Evolutionary conservation across 1,284 basidiomycete genomes (phyloP).

Genomic region (Cutaneotrichosporon dermatis): DNA sequence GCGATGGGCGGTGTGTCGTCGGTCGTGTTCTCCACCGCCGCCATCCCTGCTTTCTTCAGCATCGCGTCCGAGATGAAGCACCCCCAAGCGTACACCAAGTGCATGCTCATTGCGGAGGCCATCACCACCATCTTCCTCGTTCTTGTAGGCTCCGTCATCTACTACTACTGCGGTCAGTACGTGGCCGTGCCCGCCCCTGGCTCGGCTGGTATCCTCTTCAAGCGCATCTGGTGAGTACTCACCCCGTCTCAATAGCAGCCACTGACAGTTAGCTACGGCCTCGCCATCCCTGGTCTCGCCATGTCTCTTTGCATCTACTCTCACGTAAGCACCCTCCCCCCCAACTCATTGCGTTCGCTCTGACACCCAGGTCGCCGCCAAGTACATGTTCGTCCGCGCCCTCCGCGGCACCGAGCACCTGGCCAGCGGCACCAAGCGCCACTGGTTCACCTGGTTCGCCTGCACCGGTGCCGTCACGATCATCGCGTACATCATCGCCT

Average conservation of each 20-base stretch:
- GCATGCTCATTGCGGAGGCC: conserved; percentile 23
- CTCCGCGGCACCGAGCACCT: conserved; percentile 36
- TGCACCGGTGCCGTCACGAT: conserved; percentile 17
- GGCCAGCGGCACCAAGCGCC: conserved; percentile 26
- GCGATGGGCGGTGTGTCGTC: conserved; percentile 31
- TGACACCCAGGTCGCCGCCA: conserved; percentile 13
- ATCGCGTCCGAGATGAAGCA: conserved; percentile 42
- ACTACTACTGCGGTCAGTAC: conserved; percentile 27
- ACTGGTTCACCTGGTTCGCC: conserved; percentile 38
- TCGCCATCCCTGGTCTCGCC: conserved; percentile 39
- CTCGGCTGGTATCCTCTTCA: conserved; percentile 33
- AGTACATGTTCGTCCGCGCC: conserved; percentile 37
- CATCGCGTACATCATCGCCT: conserved; percentile 28
- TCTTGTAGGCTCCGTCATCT: conserved; percentile 15
- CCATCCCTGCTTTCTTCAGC: conserved; percentile 28
- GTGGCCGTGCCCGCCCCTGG: conserved; percentile 33
- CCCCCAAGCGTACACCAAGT: conserved; percentile 28
- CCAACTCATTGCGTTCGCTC: conserved; percentile 4
- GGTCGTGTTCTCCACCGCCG: conserved; percentile 28
- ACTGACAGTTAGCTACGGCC: conserved; percentile 35
- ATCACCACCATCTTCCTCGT: conserved; percentile 16
- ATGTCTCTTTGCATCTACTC: conserved; percentile 11
- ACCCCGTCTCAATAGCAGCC: conserved; percentile 29
- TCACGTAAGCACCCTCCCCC: not conserved
- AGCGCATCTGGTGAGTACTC: conserved; percentile 18